A percentile compares a stretch with the other conserved stretches of the same genome.
These are phyloP conservation scores for Exophiala sideris DNA, from an alignment of 2,329 filamentous ascomycete genomes.

Conservation along the genomic window DNA sequence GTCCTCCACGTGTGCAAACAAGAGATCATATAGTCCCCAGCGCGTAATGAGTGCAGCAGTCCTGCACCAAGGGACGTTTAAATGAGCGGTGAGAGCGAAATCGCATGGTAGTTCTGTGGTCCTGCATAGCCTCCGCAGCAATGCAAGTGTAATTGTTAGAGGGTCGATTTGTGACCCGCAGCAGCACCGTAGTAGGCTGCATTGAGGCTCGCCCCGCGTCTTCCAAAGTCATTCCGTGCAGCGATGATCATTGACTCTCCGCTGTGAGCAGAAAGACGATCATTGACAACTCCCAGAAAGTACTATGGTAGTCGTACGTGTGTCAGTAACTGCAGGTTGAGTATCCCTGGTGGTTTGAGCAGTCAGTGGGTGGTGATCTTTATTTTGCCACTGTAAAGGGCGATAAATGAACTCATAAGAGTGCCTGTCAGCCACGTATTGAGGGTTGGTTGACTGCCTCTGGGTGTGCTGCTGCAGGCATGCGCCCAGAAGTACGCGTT, in stretches of 20 bases:
- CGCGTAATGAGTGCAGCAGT: neutral
- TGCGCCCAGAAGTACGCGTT: too few species aligned
- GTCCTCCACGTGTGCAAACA: conserved; percentile 17
- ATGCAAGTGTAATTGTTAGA: neutral
- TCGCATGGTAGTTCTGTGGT: neutral
- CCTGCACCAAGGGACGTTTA: neutral
- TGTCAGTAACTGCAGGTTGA: too few species aligned
- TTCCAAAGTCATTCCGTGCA: neutral
- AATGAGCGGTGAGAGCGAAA: conserved; percentile 11
- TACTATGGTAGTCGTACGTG: too few species aligned
- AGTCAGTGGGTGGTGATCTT: too few species aligned
- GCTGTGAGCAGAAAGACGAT: too few species aligned
- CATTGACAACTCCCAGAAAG: too few species aligned
- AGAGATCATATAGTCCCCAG: conserved; percentile 2
- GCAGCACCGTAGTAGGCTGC: neutral
- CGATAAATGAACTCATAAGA: too few species aligned
- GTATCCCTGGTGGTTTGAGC: too few species aligned
- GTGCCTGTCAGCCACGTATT: too few species aligned
- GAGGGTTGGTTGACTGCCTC: too few species aligned
- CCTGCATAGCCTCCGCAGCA: conserved; percentile 7
- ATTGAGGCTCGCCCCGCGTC: neutral
- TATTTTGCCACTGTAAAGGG: too few species aligned
- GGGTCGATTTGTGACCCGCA: neutral
- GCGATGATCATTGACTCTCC: neutral
- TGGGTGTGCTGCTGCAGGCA: too few species aligned